A percentile compares a stretch with the other conserved stretches of the same genome.
Conservation (phyloP, 768 basidiomycete genomes). For the Tephrocybe rancida region DNA sequence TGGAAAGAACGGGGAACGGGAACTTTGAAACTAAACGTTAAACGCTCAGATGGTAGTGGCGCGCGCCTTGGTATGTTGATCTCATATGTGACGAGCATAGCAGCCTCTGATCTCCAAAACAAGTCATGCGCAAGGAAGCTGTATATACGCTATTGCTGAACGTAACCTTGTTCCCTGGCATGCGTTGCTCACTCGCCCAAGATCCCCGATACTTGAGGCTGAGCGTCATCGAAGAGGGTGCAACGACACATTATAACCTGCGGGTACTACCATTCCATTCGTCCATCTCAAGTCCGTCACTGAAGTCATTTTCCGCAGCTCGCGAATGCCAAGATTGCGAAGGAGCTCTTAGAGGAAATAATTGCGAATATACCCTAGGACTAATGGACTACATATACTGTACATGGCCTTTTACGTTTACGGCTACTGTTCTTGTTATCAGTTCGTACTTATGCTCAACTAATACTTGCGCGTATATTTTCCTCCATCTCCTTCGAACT, state of each 20-base stretch:
- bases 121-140: constrained; percentile 88
- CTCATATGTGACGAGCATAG: not conserved
- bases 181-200: constrained; percentile 71
- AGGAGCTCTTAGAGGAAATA: constrained; percentile 65
- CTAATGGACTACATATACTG: constrained; percentile 10
- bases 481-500: not conserved
- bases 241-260: constrained; percentile 72
- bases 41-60: constrained; percentile 59
- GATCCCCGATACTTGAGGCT: constrained; percentile 82
- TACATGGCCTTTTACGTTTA: not conserved
- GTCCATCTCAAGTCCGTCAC: constrained; percentile 8
- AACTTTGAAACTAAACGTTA: constrained; percentile 69
- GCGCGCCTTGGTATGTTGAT: constrained; percentile 64
- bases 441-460: constrained; percentile 11
- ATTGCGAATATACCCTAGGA: constrained; percentile 47
- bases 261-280: constrained; percentile 43
- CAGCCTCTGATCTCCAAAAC: constrained; percentile 3
- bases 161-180: constrained; percentile 75
- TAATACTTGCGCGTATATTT: constrained; percentile 14
- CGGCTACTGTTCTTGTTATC: not conserved
- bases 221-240: constrained; percentile 66
- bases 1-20: constrained; percentile 86
- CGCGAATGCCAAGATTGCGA: constrained; percentile 68
- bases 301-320: constrained; percentile 42
- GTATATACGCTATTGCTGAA: constrained; percentile 77